Evolutionary conservation across 2,329 filamentous ascomycete species (phyloP).

Genomic region (Fusarium haematococcum): DNA sequence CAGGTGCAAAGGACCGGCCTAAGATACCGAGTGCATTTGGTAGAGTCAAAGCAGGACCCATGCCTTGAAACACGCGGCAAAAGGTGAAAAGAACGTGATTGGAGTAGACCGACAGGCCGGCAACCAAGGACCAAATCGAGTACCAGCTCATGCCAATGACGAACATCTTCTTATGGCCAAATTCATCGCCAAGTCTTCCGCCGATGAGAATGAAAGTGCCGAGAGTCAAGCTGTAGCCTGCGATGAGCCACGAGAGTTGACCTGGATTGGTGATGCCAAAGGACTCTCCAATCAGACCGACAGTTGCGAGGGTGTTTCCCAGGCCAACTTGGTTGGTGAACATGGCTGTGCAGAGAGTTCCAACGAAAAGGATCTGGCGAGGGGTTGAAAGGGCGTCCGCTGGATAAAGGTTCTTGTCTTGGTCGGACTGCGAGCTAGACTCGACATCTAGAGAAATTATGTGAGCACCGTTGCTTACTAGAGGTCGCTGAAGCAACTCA

Average conservation of each 20-base stretch:
- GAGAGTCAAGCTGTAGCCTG: neutral
- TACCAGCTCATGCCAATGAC: constrained; percentile 64
- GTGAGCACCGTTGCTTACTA: neutral
- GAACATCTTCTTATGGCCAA: constrained; percentile 65
- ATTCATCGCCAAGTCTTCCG: constrained; percentile 64
- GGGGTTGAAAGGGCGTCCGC: constrained; percentile 3
- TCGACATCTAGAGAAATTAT: neutral
- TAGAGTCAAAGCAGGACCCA: constrained; percentile 66
- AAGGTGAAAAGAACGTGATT: constrained; percentile 58
- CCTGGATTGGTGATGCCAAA: constrained; percentile 14
- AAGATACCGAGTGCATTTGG: constrained; percentile 69
- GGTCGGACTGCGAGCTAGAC: neutral
- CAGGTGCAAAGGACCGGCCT: constrained; percentile 60
- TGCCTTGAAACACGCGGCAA: constrained; percentile 62
- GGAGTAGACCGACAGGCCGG: constrained; percentile 50
- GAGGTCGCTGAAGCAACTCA: neutral
- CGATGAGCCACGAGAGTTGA: constrained; percentile 13
- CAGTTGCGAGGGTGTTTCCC: constrained; percentile 5
- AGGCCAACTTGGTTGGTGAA: constrained; percentile 11
- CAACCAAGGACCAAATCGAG: constrained; percentile 58
- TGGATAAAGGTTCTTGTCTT: neutral
- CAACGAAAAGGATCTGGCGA: constrained; percentile 16
- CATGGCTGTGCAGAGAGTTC: constrained; percentile 17
- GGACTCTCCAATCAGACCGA: neutral
- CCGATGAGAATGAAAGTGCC: constrained; percentile 63